These are phyloP conservation scores for Globisporangium spinosum DNA, from an alignment of 352 stramenopile genomes.

Conservation along the genomic window DNA sequence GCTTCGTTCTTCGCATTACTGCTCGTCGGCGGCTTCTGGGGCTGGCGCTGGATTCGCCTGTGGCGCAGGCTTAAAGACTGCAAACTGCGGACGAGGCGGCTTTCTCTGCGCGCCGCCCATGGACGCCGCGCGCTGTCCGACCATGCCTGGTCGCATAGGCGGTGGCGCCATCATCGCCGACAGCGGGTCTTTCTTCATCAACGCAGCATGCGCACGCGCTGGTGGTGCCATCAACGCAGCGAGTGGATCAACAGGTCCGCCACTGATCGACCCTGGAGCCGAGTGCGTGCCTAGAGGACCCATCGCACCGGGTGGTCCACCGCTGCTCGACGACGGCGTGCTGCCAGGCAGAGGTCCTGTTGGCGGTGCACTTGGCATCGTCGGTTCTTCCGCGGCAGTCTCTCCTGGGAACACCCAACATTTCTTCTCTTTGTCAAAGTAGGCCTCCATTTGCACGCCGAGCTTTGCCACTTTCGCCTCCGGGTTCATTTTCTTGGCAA, in stretches of 20 bases:
- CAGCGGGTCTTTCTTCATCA: conserved; percentile 86
- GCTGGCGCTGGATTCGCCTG: conserved; percentile 10
- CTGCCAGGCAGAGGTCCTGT: conserved; percentile 59
- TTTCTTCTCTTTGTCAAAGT: conserved; percentile 80
- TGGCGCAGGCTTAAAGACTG: conserved; percentile 76
- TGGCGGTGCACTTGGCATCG: conserved; percentile 66
- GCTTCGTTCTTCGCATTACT: conserved; percentile 20
- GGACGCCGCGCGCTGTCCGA: conserved; percentile 31
- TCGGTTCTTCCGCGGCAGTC: conserved; percentile 50
- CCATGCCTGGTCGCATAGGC: conserved; percentile 38
- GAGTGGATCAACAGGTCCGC: conserved; percentile 51
- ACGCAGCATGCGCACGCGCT: conserved; percentile 33
- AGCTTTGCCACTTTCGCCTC: conserved; percentile 82
- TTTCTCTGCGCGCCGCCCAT: conserved; percentile 32
- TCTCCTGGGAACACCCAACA: conserved; percentile 88
- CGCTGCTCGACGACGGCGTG: conserved; percentile 32
- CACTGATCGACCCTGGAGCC: conserved; percentile 62
- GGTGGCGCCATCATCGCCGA: conserved; percentile 86
- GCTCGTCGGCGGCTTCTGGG: conserved; percentile 22
- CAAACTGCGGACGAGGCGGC: conserved; percentile 77
- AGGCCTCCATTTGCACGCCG: conserved; percentile 72
- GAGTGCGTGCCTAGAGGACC: conserved; percentile 52
- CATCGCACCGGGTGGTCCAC: conserved; percentile 22
- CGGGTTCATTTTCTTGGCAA: conserved; percentile 78
- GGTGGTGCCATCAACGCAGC: conserved; percentile 79